phyloP scores from a whole-genome alignment of 495 filamentous ascomycete species.

The Penicillium ochrochloron region DNA sequence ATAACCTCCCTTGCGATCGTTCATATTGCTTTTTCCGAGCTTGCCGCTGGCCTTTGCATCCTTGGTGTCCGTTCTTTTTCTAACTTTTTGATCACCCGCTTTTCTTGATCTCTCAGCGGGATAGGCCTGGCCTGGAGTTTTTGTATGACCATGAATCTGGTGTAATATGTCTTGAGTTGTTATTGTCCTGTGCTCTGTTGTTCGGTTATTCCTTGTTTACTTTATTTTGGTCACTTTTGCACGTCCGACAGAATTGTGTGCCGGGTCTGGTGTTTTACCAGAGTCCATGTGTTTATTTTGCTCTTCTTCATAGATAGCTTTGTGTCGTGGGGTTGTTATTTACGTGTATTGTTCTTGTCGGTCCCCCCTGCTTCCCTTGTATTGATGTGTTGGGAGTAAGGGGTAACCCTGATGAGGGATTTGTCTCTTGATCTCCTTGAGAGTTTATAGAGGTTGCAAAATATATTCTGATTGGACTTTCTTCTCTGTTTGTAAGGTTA shows the following conservation, averaged over 20 bases:
- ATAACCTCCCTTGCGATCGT: conserved; percentile 21
- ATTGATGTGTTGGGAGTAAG: conserved; percentile 8
- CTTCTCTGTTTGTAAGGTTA: not conserved
- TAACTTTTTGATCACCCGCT: conserved; percentile 7
- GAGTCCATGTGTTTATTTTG: conserved; percentile 7
- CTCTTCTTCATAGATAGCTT: conserved; percentile 22
- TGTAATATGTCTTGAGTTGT: conserved; percentile 26
- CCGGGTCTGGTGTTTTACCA: conserved; percentile 3
- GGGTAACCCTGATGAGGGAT: conserved; percentile 14
- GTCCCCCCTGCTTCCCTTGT: conserved; percentile 13
- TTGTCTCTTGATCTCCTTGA: conserved; percentile 13
- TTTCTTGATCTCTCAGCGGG: conserved; percentile 20
- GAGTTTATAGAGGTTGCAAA: conserved; percentile 7
- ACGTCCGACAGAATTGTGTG: conserved; percentile 1
- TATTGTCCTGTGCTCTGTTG: conserved; percentile 19
- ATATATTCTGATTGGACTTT: not conserved
- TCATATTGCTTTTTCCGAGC: conserved; percentile 11
- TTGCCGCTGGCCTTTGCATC: conserved; percentile 28
- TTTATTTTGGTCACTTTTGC: conserved; percentile 12
- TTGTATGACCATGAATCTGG: conserved; percentile 26
- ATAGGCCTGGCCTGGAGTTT: conserved; percentile 26
- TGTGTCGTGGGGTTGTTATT: conserved; percentile 19
- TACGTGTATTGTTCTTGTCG: conserved; percentile 14
- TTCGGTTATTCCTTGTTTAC: conserved; percentile 7
- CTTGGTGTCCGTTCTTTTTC: conserved; percentile 32